These are phyloP conservation scores for Neurospora crassa DNA, from an alignment of 2,329 filamentous ascomycete species.

Conservation along the genomic window DNA sequence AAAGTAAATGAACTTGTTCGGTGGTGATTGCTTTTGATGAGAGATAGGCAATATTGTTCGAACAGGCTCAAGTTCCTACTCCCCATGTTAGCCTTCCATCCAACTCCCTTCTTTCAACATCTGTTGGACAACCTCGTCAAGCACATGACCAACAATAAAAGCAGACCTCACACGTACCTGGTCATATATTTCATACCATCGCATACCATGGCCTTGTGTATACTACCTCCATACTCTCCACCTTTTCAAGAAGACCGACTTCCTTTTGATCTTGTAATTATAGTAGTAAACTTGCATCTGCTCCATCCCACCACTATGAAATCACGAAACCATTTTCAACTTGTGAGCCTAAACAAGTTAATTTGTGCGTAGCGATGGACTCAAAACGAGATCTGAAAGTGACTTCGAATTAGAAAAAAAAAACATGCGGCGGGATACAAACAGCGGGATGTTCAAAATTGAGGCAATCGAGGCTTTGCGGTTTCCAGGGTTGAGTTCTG, in stretches of 20 bases:
- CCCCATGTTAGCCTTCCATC: neutral
- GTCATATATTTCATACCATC: neutral
- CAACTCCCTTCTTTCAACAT: neutral
- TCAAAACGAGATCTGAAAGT: neutral
- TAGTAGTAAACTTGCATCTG: neutral
- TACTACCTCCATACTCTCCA: neutral
- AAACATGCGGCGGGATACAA: neutral
- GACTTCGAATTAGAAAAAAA: neutral
- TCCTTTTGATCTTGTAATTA: neutral
- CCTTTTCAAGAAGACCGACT: neutral
- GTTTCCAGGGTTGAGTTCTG: neutral
- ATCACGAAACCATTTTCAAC: neutral
- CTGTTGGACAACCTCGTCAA: neutral
- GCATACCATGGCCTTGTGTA: neutral
- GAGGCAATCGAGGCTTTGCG: neutral
- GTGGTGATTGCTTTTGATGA: neutral
- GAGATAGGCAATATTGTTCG: neutral
- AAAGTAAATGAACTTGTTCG: neutral
- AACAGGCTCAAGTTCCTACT: neutral
- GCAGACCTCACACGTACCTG: neutral
- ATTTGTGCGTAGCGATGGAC: neutral
- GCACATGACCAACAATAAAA: neutral
- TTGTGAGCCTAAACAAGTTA: neutral
- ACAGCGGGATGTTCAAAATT: neutral
- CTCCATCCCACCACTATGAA: neutral